Percentiles rank a stretch among this genome's conserved stretches.
phyloP scores from a whole-genome alignment of 2,329 filamentous ascomycete genomes.

The Thielaviopsis cerberus region DNA sequence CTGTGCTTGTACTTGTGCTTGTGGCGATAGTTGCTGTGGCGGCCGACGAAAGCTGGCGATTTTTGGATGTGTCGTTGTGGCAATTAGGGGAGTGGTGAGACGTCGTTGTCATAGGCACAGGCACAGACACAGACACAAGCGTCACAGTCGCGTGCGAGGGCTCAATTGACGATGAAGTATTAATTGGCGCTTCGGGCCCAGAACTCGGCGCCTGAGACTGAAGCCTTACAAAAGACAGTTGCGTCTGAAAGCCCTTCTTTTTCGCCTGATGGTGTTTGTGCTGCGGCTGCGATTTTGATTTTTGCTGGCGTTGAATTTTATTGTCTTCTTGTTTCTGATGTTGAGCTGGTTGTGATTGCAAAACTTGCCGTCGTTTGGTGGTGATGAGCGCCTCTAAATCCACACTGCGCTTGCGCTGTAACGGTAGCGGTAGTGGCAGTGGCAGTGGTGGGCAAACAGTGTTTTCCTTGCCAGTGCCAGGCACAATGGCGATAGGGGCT shows the following conservation, averaged over 20 bases:
- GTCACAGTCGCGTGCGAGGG: neutral
- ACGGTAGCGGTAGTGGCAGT: too few relatives aligned
- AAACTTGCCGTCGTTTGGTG: conserved; percentile 1
- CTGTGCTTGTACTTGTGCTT: neutral
- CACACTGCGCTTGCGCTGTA: conserved; percentile 7
- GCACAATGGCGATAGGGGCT: neutral
- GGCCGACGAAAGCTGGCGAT: neutral
- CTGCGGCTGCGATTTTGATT: neutral
- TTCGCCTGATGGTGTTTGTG: neutral
- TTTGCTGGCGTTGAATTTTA: neutral
- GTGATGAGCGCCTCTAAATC: conserved; percentile 7
- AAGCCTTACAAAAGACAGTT: neutral
- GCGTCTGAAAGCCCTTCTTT: neutral
- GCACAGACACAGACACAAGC: too few relatives aligned
- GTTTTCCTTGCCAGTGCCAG: neutral
- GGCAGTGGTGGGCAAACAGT: neutral
- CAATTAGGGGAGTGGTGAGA: neutral
- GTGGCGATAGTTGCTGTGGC: neutral
- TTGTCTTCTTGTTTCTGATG: neutral
- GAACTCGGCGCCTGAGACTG: neutral
- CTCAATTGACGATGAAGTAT: neutral
- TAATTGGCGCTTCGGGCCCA: neutral
- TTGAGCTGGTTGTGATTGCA: neutral
- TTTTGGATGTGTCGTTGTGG: neutral
- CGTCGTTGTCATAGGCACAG: too few relatives aligned